Evolutionary conservation across 2,329 filamentous ascomycete species (phyloP), one percentile per base, ranked within the genome.

Genomic region (Emmonsiellopsis sp.): DNA sequence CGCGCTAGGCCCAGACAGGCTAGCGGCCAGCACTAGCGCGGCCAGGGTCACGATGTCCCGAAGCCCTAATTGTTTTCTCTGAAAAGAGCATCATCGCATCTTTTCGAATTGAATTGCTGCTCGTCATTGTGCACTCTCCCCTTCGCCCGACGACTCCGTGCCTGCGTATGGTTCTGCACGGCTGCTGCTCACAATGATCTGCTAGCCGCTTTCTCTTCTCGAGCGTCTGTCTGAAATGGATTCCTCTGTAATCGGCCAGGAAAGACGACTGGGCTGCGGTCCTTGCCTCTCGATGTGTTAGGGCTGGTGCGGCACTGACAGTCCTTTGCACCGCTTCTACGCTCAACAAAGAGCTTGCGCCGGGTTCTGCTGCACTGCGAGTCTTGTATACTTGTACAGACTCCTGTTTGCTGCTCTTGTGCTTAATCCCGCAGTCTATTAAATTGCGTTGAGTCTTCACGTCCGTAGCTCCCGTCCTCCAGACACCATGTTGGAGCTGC

Each of bases 31-130:
- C 36, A 39, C 42, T 44, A 27, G 36, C 36, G 8, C 6, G 13
- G 14, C 17, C 7, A 14, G 21, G n/a, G 40, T 37, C 42, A 45
- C 7, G 32, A 7, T 14, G 42, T 42, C 11, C 21, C 42, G 6
- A 45, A 52, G 49, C 49, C 49, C 49, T 52, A 52, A 52, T 44
- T 37, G 40, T 37, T 52, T 52, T 39, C n/a, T 45, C 21, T n/a
- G 2, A 32, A 42, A 49, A 34, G 46, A 36, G 46, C 11, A 46
- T n/a, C 31, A 34, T 14, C 31, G 17, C 14, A 36, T 17, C 31
- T 13, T 6, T 14, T 9, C 13, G 21, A 36, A 36, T 6, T 14
- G 4, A 37, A 37, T 8, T 48, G 34, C 14, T 37, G 34, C 10
- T 11, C 3, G 1, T 3, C n/a, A 39, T n/a, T 17, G 5, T n/a